Evolutionary conservation across 805 yeast species (phyloP), one percentile per base, ranked within the genome.

Genomic region (Metschnikowia matae): DNA sequence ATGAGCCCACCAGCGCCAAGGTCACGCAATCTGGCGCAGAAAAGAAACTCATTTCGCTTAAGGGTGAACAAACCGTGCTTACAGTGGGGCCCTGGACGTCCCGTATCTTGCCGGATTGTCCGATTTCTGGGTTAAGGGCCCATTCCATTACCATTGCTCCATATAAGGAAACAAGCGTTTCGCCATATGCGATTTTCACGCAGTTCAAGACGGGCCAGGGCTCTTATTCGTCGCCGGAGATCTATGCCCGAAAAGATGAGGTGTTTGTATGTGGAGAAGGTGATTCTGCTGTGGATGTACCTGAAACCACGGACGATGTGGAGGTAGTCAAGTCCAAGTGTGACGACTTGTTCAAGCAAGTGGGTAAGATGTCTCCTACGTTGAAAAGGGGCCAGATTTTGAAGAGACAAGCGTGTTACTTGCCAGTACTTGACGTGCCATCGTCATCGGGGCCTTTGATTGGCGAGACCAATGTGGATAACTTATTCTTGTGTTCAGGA

Each of bases 81-180:
- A 75, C 96, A 0, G 87, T 89, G 58, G 99, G 99, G 0, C 99
- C 99, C 11, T 92, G 99, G 99, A 90, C 97, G 2, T 85, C 96
- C 1, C 85, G 84, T 61, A 80, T 92, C 40, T 70, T 92, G 51
- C 96, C 96, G 2, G 90, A 87, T 57, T 91, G 98, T 64, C 99
- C 98, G 29, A 90, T 92, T 11, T 84, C 92, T 2, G 97, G 97
- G 4, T 73, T 92, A 55, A 78, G 97, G 58, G 98, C 98, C 1
- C 98, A 94, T 69, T 89, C 97, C 26, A 91, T 92, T 62, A 90
- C 97, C 0, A 80, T 94, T 48, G 81, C 88, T 41, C 97, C 98
- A 3, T 79, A 83, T 50, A 75, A 79, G 48, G 85, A 82, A 41
- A 79, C 78, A 29, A 70, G 74, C 20, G 95, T 91, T n/a, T 80